Evolutionary conservation across 2,329 filamentous ascomycete genomes (phyloP), one percentile per base, ranked within the genome.

Genomic region (Fusarium chaquense): DNA sequence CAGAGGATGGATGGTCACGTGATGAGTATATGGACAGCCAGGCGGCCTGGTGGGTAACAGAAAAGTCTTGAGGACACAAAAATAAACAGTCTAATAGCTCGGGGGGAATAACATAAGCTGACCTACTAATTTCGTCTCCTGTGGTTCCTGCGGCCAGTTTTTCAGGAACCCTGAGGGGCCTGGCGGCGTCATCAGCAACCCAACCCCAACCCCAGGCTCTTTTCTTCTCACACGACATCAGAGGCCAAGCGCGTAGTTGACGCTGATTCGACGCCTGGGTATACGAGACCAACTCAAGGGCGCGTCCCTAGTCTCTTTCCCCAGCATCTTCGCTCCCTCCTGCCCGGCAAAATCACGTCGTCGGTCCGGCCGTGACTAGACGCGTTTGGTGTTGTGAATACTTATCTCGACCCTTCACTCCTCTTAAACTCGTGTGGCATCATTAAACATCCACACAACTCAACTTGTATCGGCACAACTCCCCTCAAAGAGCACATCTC

Each of bases 401-500:
- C 49, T 59, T 56, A 64, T 62, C 62, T 61, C 57, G 33, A 51
- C 63, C 59, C 60, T 65, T 70, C 62, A 59, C 69, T 61, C 70
- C 72, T 73, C 67, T 65, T 71, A 26, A 75, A 75, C 74, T 67
- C 67, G 59, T 71, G 70, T 73, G 68, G 58, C 73, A 74, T 72
- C 56, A 60, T 75, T 69, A 63, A 58, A 53, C 62, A 68, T 74
- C 77, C 70, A 65, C 75, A 68, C 72, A 79, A 78, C 73, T 70
- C 65, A 71, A 28, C 72, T 67, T 78, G 70, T 73, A 62, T 75
- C 72, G 55, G 58, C 68, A 70, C 58, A 79, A 78, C 72, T 68
- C 67, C 47, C 67, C 63, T 64, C 53, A 72, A 72, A 63, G 68
- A 73, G 72, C 35, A 74, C 58, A 74, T 72, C 70, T 62, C 52